phyloP scores from a whole-genome alignment of 129 eudicot genomes.

The Lonicera japonica region DNA sequence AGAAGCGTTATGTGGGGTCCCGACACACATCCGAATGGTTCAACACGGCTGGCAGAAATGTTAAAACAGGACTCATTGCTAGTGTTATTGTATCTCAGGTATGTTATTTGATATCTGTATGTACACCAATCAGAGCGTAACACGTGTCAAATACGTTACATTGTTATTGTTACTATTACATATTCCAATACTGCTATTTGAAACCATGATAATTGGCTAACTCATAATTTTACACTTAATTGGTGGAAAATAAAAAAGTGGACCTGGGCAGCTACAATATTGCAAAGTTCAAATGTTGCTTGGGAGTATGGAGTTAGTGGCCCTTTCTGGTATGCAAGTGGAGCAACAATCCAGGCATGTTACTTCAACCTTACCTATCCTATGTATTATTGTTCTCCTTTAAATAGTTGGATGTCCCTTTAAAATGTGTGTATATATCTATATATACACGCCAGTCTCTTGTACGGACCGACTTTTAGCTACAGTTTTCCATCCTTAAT shows the following conservation, averaged over 20 bases:
- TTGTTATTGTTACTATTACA: too few relatives aligned
- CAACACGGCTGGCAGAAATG: slow-evolving; percentile 95
- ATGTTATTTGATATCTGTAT: background rate
- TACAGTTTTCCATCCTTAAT: too few relatives aligned
- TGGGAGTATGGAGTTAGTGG: slow-evolving; percentile 97
- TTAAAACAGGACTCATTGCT: slow-evolving; percentile 97
- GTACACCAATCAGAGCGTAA: background rate
- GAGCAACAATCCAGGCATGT: slow-evolving; percentile 92
- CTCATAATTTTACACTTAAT: background rate
- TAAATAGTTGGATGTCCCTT: background rate
- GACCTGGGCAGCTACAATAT: slow-evolving; percentile 99
- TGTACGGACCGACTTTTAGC: too few relatives aligned
- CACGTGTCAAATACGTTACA: background rate
- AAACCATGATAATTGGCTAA: background rate
- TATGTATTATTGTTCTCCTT: background rate
- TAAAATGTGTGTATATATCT: too few relatives aligned
- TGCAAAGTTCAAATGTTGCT: slow-evolving; percentile 96
- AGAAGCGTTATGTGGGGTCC: slow-evolving; percentile 91
- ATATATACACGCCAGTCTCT: too few relatives aligned
- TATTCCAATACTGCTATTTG: too few relatives aligned
- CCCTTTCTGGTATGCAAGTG: slow-evolving; percentile 99
- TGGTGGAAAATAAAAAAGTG: slow-evolving; percentile 43
- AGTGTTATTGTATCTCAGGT: slow-evolving; percentile 99
- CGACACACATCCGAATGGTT: slow-evolving; percentile 98
- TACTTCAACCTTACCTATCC: slow-evolving; percentile 1